Evolutionary conservation across 345 rosid species (phyloP).

Genomic region (Populus ilicifolia): DNA sequence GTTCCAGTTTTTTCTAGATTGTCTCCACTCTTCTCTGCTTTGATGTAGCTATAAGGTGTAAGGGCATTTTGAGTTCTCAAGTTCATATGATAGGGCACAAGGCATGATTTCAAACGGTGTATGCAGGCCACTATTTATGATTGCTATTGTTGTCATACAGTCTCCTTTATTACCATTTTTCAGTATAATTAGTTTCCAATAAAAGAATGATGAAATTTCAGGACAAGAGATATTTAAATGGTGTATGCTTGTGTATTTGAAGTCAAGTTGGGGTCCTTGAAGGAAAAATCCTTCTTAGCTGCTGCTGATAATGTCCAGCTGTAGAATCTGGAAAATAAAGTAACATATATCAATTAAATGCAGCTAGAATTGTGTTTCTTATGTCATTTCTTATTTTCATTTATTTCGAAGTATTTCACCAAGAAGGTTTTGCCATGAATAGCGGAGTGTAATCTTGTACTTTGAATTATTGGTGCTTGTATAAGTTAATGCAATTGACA

Average conservation of each 20-base stretch:
- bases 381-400: not conserved
- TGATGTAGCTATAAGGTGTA: not conserved
- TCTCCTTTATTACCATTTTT: not conserved
- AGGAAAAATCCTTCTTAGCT: constrained; percentile 4
- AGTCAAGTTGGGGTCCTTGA: constrained; percentile 12
- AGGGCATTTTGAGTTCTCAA: not conserved
- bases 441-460: not conserved
- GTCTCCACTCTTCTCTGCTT: not conserved
- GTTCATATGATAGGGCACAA: constrained; percentile 1
- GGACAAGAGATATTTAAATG: not conserved
- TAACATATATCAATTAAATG: not conserved
- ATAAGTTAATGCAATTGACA: not conserved
- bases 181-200: not conserved
- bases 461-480: not conserved
- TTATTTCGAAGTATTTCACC: not conserved
- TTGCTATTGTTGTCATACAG: not conserved
- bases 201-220: not conserved
- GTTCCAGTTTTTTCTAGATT: not conserved
- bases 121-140: not conserved
- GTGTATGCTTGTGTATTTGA: not conserved
- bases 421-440: not conserved
- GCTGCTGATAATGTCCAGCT: constrained; percentile 11
- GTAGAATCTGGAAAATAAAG: constrained; percentile 9
- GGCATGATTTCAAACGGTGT: not conserved
- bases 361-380: not conserved